Conservation (phyloP, 345 rosid species). For the Pelargonium nanum region DNA sequence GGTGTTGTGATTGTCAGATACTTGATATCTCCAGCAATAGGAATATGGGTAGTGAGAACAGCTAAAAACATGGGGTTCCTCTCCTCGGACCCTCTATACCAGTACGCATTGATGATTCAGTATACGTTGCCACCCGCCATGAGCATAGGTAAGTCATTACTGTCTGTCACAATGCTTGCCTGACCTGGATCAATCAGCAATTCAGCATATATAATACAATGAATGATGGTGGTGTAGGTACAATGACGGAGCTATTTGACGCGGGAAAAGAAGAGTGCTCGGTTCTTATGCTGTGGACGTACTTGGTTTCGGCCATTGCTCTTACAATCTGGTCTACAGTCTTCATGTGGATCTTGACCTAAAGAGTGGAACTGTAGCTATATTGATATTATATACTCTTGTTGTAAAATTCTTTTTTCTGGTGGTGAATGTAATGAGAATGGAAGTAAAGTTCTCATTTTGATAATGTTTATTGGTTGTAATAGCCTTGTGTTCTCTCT, state of each 20-base stretch:
- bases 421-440: too few species aligned
- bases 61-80: constrained; percentile 63
- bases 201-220: neutral
- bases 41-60: constrained; percentile 59
- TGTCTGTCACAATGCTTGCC: too few species aligned
- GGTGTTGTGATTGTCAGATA: constrained; percentile 64
- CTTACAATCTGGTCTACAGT: constrained; percentile 86
- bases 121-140: constrained; percentile 86
- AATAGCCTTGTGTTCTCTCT: too few species aligned
- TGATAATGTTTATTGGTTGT: too few species aligned
- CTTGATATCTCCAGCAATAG: constrained; percentile 45
- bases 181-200: neutral
- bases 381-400: too few species aligned
- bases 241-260: constrained; percentile 76
- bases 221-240: constrained; percentile 32
- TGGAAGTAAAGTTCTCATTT: too few species aligned
- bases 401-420: too few species aligned
- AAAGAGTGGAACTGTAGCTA: too few species aligned
- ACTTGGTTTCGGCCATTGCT: constrained; percentile 59
- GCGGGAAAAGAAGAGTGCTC: constrained; percentile 95
- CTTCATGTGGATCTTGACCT: constrained; percentile 68
- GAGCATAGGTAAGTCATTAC: constrained; percentile 53
- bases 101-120: constrained; percentile 72
- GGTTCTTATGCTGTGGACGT: constrained; percentile 87
- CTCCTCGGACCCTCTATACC: constrained; percentile 66